phyloP scores from a whole-genome alignment of 108 stramenopile species.

The Skeletonema tropicum region DNA sequence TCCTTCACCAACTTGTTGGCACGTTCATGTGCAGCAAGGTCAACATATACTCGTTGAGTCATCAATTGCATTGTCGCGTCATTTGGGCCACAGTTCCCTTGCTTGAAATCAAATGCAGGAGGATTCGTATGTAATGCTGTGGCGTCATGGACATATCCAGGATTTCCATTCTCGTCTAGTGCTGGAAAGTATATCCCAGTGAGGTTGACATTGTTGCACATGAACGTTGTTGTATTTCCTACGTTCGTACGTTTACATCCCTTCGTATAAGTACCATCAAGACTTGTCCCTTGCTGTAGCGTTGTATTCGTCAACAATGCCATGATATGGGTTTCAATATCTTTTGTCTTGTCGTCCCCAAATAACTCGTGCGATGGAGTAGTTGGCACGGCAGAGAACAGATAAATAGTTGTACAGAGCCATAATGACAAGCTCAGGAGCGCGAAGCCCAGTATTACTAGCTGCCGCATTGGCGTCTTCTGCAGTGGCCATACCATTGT shows the following conservation, averaged over 20 bases:
- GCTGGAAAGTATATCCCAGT: conserved; percentile 11
- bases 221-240: background rate
- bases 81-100: background rate
- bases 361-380: too few relatives aligned
- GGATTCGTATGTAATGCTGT: conserved; percentile 1
- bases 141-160: conserved; percentile 15
- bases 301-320: too few relatives aligned
- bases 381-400: too few relatives aligned
- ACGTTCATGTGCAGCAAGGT: background rate
- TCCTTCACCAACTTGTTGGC: background rate
- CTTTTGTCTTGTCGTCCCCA: too few relatives aligned
- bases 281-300: too few relatives aligned
- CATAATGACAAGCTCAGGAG: too few relatives aligned
- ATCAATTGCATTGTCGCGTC: background rate
- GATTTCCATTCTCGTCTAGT: conserved; percentile 12
- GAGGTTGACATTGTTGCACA: background rate
- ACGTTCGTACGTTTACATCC: background rate
- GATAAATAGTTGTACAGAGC: too few relatives aligned
- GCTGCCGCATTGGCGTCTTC: too few relatives aligned
- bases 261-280: too few relatives aligned
- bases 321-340: too few relatives aligned
- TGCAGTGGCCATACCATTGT: too few relatives aligned
- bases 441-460: too few relatives aligned
- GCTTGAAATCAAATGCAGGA: background rate
- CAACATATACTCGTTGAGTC: background rate